Conservation (phyloP, 352 stramenopile species). For the Phytophthora europaea region DNA sequence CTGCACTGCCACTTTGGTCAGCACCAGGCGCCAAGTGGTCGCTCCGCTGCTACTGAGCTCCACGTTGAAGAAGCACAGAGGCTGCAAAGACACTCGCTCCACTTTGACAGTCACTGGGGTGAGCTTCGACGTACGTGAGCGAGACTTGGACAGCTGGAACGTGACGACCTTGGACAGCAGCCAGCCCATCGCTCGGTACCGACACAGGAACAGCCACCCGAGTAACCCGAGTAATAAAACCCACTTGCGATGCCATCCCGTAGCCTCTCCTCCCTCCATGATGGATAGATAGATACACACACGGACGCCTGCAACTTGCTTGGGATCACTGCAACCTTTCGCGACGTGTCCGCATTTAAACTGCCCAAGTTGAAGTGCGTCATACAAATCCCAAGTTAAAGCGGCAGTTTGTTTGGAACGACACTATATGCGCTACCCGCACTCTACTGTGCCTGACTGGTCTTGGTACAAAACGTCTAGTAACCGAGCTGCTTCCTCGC, state of each 20-base stretch:
- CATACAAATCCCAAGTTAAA: neutral
- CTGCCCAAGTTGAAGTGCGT: slow-evolving; percentile 5
- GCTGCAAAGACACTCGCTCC: slow-evolving; percentile 54
- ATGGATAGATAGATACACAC: slow-evolving; percentile 16
- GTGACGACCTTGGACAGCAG: slow-evolving; percentile 56
- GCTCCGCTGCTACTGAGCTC: slow-evolving; percentile 44
- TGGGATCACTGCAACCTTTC: slow-evolving; percentile 34
- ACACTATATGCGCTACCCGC: no score
- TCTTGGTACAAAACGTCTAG: slow-evolving; percentile 58
- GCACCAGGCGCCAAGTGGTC: slow-evolving; percentile 47
- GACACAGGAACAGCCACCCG: slow-evolving; percentile 61
- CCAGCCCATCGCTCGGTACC: slow-evolving; percentile 65
- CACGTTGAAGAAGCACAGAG: slow-evolving; percentile 58
- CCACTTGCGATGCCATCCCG: slow-evolving; percentile 75
- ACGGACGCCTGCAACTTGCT: neutral
- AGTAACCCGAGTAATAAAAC: slow-evolving; percentile 50
- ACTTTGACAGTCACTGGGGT: slow-evolving; percentile 46
- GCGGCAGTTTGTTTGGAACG: neutral
- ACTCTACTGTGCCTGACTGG: slow-evolving; percentile 53
- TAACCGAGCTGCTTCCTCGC: slow-evolving; percentile 40
- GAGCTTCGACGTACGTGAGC: slow-evolving; percentile 11
- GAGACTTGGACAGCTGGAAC: slow-evolving; percentile 45
- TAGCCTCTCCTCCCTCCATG: slow-evolving; percentile 29
- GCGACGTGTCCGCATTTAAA: slow-evolving; percentile 11
- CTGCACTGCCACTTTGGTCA: slow-evolving; percentile 57